Evolutionary conservation across 2,329 filamentous ascomycete genomes (phyloP), one percentile per base, ranked within the genome.

Genomic region (Talaromyces sp.): DNA sequence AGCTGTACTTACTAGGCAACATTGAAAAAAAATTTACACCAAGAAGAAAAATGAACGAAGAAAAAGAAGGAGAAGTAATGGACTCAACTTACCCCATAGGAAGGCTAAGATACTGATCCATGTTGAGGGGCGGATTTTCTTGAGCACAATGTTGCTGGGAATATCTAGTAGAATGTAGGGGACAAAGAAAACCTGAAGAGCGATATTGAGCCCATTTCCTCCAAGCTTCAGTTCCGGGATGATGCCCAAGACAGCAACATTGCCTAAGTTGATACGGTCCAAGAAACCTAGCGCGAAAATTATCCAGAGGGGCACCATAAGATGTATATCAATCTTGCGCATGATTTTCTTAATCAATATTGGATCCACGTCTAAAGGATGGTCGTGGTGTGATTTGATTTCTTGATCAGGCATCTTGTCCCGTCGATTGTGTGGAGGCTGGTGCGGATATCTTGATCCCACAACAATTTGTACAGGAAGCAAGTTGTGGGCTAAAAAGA

Each of bases 131-230:
- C 58, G 22, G 56, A 74, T 66, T 62, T 66, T 69, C 60, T 68
- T 72, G 9, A 74, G 65, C 8, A 73, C 47, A 45, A 74, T 71
- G 61, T 52, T 52, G 49, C 49, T 52, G 5, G 73, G 73, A 25
- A 74, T 69, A 37, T 73, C 73, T 5, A 70, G 56, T 17, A 73
- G 41, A 43, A 74, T 70, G 57, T 74, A 74, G 7, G 72, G 70
- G 11, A 73, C 67, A 62, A 74, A 74, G 67, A 73, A 73, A 6
- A 72, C 71, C 10, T 75, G 75, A 61, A 81, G 67, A 2, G 75
- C 74, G 62, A 76, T 73, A 62, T 76, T 78, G 72, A 77, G 78
- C 25, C 76, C 69, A 27, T 71, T 69, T 5, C 71, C 72, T 2
- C 56, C 33, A 31, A 72, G 65, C 9, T 70, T 56, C 27, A 72